Conservation (phyloP, 768 basidiomycete genomes). For the Leccinum rimulosum region DNA sequence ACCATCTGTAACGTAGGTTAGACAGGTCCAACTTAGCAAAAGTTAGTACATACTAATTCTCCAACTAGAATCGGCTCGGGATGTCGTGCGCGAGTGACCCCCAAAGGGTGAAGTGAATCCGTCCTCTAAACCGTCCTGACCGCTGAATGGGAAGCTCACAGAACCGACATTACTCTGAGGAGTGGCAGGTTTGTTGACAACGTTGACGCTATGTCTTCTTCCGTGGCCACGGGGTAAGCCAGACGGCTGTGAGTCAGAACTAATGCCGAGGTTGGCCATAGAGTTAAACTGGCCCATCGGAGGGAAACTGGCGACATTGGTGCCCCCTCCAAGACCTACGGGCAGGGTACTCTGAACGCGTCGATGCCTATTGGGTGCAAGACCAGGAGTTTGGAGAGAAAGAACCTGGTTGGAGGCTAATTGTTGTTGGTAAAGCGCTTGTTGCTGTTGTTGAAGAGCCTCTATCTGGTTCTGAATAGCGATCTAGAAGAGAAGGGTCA, state of each 20-base stretch:
- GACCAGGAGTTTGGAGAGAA: slow-evolving; percentile 73
- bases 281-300: slow-evolving; percentile 67
- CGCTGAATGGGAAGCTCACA: slow-evolving; percentile 47
- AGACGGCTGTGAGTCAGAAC: slow-evolving; percentile 61
- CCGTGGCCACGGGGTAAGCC: slow-evolving; percentile 82
- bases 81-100: slow-evolving; percentile 71
- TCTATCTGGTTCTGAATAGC: slow-evolving; percentile 90
- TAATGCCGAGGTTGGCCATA: slow-evolving; percentile 49
- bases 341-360: slow-evolving; percentile 87
- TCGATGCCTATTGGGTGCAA: slow-evolving; percentile 71
- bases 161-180: slow-evolving; percentile 47
- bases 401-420: slow-evolving; percentile 84
- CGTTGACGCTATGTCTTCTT: slow-evolving; percentile 87
- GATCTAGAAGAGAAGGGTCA: slow-evolving; percentile 49
- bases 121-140: slow-evolving; percentile 75
- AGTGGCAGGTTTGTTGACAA: slow-evolving; percentile 66
- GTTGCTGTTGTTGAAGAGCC: slow-evolving; percentile 85
- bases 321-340: slow-evolving; percentile 46
- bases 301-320: slow-evolving; percentile 33
- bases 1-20: slow-evolving; percentile 50
- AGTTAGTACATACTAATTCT: slow-evolving; percentile 67
- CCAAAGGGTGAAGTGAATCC: slow-evolving; percentile 67
- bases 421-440: slow-evolving; percentile 86
- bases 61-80: slow-evolving; percentile 83
- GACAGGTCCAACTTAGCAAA: neutral